Evolutionary conservation across 75 land plant genomes (phyloP).

Genomic region (Sequoiadendron giganteum): DNA sequence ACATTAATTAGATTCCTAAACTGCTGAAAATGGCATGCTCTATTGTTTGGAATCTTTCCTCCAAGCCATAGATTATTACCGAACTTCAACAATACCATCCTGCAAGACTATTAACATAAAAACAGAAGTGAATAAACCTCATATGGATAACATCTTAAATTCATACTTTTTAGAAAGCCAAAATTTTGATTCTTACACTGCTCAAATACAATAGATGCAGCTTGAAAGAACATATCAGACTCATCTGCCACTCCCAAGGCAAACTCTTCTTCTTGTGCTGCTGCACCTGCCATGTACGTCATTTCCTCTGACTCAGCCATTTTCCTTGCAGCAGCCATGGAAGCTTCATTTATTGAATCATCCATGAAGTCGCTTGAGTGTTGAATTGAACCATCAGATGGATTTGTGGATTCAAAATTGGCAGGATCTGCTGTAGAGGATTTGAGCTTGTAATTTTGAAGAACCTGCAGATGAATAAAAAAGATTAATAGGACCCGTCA

Average conservation of each 20-base stretch:
- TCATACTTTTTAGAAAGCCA: background rate
- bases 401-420: background rate
- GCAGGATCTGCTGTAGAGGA: background rate
- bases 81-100: background rate
- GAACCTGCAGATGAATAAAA: background rate
- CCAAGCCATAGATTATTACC: background rate
- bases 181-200: slow-evolving; percentile 23
- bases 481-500: background rate
- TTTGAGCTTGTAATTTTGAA: background rate
- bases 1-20: background rate
- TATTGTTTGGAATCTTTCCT: background rate
- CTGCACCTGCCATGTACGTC: slow-evolving; percentile 41
- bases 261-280: slow-evolving; percentile 51
- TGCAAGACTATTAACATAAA: background rate
- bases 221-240: slow-evolving; percentile 25
- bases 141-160: background rate
- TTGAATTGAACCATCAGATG: background rate
- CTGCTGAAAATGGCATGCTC: background rate
- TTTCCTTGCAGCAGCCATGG: slow-evolving; percentile 35
- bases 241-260: slow-evolving; percentile 48
- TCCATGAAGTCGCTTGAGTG: background rate
- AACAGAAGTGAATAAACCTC: background rate
- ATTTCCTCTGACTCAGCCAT: slow-evolving; percentile 59
- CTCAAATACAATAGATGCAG: slow-evolving; percentile 33
- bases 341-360: slow-evolving; percentile 23